Percentiles rank a stretch among this genome's conserved stretches.
These are phyloP conservation scores for Chenopodium suecicum DNA, from an alignment of 148 eudicot species.

Conservation along the genomic window DNA sequence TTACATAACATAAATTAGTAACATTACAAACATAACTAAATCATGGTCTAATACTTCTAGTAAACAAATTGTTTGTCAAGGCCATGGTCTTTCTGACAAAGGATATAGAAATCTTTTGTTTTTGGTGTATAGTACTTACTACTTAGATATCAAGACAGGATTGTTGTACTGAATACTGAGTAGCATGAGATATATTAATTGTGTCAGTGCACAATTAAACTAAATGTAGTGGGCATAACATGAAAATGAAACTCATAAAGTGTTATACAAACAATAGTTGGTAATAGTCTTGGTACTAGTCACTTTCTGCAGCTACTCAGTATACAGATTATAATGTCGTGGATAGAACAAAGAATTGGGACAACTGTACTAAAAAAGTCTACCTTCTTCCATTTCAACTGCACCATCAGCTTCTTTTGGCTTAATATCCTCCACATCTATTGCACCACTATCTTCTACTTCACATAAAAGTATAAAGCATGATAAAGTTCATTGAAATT, in stretches of 20 bases:
- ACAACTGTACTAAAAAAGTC: not conserved
- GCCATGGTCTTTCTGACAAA: too few relatives aligned
- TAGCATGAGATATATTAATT: too few relatives aligned
- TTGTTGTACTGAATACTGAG: not conserved
- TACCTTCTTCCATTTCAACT: conserved; percentile 62
- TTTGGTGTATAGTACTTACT: not conserved
- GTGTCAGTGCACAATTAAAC: not conserved
- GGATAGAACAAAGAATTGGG: not conserved
- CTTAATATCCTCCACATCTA: conserved; percentile 36
- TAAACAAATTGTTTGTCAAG: too few relatives aligned
- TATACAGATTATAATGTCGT: not conserved
- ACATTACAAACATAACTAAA: not conserved
- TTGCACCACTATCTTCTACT: conserved; percentile 45
- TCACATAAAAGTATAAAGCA: conserved; percentile 8
- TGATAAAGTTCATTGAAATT: not conserved
- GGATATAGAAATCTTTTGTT: too few relatives aligned
- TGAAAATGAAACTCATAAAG: not conserved
- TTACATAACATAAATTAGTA: too few relatives aligned
- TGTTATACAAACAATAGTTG: not conserved
- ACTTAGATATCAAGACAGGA: not conserved
- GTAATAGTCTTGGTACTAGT: not conserved
- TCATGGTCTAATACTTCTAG: too few relatives aligned
- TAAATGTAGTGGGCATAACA: not conserved
- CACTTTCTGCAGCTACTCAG: not conserved
- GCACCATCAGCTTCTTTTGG: conserved; percentile 40